Conservation (phyloP, 352 stramenopile genomes). For the Aphanomyces stellatus region DNA sequence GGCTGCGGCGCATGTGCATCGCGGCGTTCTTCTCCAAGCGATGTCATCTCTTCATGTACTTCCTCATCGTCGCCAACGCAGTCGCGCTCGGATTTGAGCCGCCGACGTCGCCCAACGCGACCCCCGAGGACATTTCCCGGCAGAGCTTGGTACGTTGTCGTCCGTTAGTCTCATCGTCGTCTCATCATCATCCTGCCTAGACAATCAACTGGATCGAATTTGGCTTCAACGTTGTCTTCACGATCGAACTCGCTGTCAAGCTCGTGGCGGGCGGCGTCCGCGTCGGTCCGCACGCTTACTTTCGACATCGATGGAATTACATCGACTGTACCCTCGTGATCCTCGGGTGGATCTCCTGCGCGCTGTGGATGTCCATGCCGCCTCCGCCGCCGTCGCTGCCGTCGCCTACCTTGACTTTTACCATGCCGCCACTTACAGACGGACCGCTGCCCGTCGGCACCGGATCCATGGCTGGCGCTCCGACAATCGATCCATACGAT, state of each 20-base stretch:
- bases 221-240: constrained; percentile 16
- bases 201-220: constrained; percentile 14
- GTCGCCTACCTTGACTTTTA: background rate
- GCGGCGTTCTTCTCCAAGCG: background rate
- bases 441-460: background rate
- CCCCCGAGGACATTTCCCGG: background rate
- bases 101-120: background rate
- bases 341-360: constrained; percentile 1
- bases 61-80: constrained; percentile 32
- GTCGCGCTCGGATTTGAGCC: constrained; percentile 32
- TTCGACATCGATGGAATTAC: background rate
- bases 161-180: too few species aligned
- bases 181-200: background rate
- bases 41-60: constrained; percentile 28
- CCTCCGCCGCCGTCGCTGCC: background rate
- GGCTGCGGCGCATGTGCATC: constrained; percentile 3
- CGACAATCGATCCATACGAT: background rate
- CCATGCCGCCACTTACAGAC: background rate
- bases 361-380: background rate
- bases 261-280: background rate
- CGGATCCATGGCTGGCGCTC: background rate
- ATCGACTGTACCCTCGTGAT: background rate
- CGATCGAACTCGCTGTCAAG: background rate
- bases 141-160: too few species aligned
- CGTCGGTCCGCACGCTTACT: background rate